These are phyloP conservation scores for Sclerotiophoma versabilis DNA, from an alignment of 2,329 filamentous ascomycete species.

Conservation along the genomic window DNA sequence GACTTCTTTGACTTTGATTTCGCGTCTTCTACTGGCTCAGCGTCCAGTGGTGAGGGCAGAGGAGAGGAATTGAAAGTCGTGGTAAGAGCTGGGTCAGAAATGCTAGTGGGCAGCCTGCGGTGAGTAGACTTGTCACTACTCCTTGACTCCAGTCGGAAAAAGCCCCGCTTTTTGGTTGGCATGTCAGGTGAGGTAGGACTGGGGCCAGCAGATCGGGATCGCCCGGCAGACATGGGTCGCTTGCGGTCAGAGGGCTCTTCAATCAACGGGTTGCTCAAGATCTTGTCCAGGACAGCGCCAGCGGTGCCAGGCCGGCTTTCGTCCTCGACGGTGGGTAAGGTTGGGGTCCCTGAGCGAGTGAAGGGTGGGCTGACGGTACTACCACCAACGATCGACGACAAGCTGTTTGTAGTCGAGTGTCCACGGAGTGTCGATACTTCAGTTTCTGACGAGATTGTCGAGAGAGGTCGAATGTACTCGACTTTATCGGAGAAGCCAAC, in stretches of 20 bases:
- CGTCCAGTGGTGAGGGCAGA: slow-evolving; percentile 32
- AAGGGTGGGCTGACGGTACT: slow-evolving; percentile 58
- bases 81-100: slow-evolving; percentile 46
- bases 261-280: slow-evolving; percentile 33
- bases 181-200: slow-evolving; percentile 27
- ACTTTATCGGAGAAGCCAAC: slow-evolving; percentile 86
- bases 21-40: slow-evolving; percentile 43
- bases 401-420: slow-evolving; percentile 79
- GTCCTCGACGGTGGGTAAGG: slow-evolving; percentile 52
- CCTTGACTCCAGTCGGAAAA: slow-evolving; percentile 60
- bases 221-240: slow-evolving; percentile 48
- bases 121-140: slow-evolving; percentile 48
- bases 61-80: slow-evolving; percentile 36
- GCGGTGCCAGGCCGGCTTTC: slow-evolving; percentile 70
- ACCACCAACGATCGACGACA: slow-evolving; percentile 76
- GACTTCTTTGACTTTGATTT: slow-evolving; percentile 62
- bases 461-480: slow-evolving; percentile 84
- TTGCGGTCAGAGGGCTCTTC: slow-evolving; percentile 38
- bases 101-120: slow-evolving; percentile 37
- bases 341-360: slow-evolving; percentile 50
- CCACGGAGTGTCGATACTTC: slow-evolving; percentile 74
- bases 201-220: slow-evolving; percentile 22
- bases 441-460: slow-evolving; percentile 83
- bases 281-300: slow-evolving; percentile 69
- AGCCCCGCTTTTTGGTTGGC: slow-evolving; percentile 44